phyloP scores from a whole-genome alignment of 208 protist species.

The Tetramitus jugosus region DNA sequence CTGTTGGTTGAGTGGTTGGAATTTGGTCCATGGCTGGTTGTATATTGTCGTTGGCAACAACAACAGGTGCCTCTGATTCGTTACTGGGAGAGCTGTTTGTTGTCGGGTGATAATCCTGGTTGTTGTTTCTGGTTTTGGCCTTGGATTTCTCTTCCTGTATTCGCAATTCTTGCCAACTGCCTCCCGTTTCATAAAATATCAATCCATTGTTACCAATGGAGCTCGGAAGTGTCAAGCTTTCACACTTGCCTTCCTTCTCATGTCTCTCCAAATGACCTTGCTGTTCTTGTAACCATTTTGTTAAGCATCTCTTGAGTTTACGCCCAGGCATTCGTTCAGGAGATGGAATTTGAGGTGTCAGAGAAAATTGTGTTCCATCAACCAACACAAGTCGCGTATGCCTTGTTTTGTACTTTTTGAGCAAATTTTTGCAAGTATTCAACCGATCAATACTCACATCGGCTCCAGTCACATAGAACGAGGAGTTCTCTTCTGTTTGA shows the following conservation, averaged over 20 bases:
- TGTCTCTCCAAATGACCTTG: too few species aligned
- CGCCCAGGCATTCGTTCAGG: too few species aligned
- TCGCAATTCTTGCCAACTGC: background rate
- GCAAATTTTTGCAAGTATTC: constrained; percentile 33
- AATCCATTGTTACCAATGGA: constrained; percentile 18
- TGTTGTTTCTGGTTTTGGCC: background rate
- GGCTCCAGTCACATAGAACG: constrained; percentile 33
- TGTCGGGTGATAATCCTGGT: too few species aligned
- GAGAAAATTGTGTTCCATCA: constrained; percentile 37
- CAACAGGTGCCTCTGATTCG: too few species aligned
- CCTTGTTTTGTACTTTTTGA: constrained; percentile 42
- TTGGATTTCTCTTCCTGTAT: background rate
- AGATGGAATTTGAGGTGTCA: background rate
- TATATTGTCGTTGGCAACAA: background rate
- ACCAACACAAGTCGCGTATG: constrained; percentile 34
- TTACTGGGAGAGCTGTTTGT: too few species aligned
- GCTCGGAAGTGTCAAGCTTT: constrained; percentile 11
- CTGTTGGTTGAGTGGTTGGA: too few species aligned
- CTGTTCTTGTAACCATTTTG: too few species aligned
- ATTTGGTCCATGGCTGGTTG: too few species aligned
- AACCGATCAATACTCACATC: constrained; percentile 31
- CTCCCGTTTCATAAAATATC: constrained; percentile 18
- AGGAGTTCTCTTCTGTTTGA: background rate
- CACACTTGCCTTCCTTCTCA: constrained; percentile 17
- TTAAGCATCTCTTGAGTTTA: too few species aligned